These are phyloP conservation scores for Trametes coccinea DNA, from an alignment of 768 basidiomycete genomes.

Conservation along the genomic window DNA sequence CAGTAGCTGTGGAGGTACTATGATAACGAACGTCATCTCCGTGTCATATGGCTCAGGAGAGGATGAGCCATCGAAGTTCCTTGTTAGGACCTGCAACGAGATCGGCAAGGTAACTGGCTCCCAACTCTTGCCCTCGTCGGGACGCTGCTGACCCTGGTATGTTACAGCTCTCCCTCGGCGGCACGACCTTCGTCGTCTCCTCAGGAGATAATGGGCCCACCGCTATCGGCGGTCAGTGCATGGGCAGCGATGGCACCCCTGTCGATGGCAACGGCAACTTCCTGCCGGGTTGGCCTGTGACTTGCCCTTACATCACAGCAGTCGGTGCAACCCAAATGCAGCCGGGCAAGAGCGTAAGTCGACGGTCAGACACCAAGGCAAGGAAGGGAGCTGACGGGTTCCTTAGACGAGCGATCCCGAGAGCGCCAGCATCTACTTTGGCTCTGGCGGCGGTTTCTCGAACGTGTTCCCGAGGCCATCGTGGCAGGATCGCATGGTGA, in stretches of 20 bases:
- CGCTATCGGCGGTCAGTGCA: background rate
- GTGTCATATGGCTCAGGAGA: background rate
- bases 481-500: slow-evolving; percentile 36
- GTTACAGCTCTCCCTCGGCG: background rate
- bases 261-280: slow-evolving; percentile 31
- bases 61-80: background rate
- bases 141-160: background rate
- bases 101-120: background rate
- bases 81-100: background rate
- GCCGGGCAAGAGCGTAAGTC: slow-evolving; percentile 6
- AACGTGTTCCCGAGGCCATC: slow-evolving; percentile 39
- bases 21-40: background rate
- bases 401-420: background rate
- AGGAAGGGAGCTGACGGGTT: too few relatives aligned
- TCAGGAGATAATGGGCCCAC: background rate
- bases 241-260: background rate
- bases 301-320: slow-evolving; percentile 42
- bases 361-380: too few relatives aligned
- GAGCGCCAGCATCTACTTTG: slow-evolving; percentile 18
- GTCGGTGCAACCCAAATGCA: slow-evolving; percentile 41
- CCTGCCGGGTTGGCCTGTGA: slow-evolving; percentile 42
- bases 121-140: background rate
- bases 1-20: background rate
- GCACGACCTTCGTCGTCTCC: background rate
- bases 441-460: slow-evolving; percentile 42